phyloP scores from a whole-genome alignment of 805 yeast species.

The Kuraishia capsulata region DNA sequence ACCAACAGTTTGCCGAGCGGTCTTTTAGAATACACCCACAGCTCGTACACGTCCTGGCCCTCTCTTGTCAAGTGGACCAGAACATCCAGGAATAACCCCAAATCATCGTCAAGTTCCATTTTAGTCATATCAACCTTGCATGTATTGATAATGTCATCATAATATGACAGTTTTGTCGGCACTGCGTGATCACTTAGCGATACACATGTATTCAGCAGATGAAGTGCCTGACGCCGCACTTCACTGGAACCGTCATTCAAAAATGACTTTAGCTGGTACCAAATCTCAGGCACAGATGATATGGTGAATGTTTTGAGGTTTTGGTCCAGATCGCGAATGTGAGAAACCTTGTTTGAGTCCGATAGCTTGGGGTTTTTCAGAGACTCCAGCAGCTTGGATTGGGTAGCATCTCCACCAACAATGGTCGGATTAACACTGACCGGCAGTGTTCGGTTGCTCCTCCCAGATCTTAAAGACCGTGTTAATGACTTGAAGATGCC shows the following conservation, averaged over 20 bases:
- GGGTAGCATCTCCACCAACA: conserved; percentile 17
- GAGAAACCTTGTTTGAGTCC: conserved; percentile 28
- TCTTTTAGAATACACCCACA: background rate
- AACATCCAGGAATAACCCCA: conserved; percentile 33
- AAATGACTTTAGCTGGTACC: conserved; percentile 59
- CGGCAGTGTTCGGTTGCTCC: conserved; percentile 8
- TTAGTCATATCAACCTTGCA: conserved; percentile 40
- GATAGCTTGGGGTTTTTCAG: conserved; percentile 12
- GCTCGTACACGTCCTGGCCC: conserved; percentile 14
- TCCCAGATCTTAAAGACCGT: conserved; percentile 8
- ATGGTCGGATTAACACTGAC: conserved; percentile 16
- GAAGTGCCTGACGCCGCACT: conserved; percentile 39
- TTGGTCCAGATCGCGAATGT: conserved; percentile 41
- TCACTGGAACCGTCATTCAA: conserved; percentile 27
- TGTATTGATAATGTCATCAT: conserved; percentile 42
- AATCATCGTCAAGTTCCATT: conserved; percentile 26
- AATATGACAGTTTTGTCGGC: conserved; percentile 44
- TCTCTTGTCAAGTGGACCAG: conserved; percentile 36
- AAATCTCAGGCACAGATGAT: conserved; percentile 59
- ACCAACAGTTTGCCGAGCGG: conserved; percentile 9
- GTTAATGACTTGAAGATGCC: conserved; percentile 16
- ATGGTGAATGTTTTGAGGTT: conserved; percentile 43
- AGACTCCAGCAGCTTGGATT: conserved; percentile 9
- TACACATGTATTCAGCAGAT: conserved; percentile 49
- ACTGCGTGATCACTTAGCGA: conserved; percentile 39